Evolutionary conservation across 495 filamentous ascomycete species (phyloP), one percentile per base, ranked within the genome.

Genomic region (Letharia lupina): DNA sequence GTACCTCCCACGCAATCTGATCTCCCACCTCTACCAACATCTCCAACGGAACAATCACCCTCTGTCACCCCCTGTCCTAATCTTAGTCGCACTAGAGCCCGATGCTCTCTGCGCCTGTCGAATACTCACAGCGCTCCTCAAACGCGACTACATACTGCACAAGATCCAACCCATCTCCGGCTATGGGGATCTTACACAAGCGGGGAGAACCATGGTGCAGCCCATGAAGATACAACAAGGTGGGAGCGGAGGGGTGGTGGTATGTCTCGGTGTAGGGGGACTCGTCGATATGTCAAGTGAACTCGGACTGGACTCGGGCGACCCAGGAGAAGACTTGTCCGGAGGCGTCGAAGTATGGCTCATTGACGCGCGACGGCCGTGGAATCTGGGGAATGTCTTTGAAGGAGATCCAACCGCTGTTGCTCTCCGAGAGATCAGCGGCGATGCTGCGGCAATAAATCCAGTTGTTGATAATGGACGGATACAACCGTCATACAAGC

Each of bases 91-190:
- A 41, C 88, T 98, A 72, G 94, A 96, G 74, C 91, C 93, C 57
- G 94, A 98, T 80, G 89, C 93, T 61, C 86, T 98, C 45, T 98
- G 94, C 77, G 95, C 93, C 61, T 93, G 91, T 72, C 91, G 93
- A 61, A 98, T 98, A 63, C 84, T 98, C 20, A 94, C 94, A 2
- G 83, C 86, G 18, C 83, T 98, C 23, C 81, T 98, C 61, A 96
- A 93, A 79, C 89, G 91, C 80, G 94, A 98, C 80, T 98, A 93
- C 73, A 95, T 98, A 69, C 88, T 88, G n/a, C 93, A 98, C 77
- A 97, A 96, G 80, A 96, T 98, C 67, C 90, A 96, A 70, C 94
- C 95, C 7, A 87, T 98, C 45, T 84, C 89, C 20, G 94, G 94
- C 42, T 97, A 97, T 86, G 87, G 85, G 68, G 94, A 98, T 72